These are phyloP conservation scores for Saccharomycopsis oosterbeekiorum DNA, from an alignment of 805 yeast species.

Conservation along the genomic window DNA sequence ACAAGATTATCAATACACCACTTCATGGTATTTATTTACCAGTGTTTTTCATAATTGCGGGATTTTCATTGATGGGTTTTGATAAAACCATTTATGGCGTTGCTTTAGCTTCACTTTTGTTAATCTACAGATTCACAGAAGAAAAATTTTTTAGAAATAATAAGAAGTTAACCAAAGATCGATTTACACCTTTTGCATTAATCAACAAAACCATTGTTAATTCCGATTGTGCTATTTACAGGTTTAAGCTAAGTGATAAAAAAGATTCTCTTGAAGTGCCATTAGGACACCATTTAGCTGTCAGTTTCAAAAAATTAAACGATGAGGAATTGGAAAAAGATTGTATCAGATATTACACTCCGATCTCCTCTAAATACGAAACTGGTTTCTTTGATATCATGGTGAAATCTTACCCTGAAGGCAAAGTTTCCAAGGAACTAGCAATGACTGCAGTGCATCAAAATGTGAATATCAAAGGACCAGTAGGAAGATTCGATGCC, in stretches of 20 bases:
- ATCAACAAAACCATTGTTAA: slow-evolving; percentile 66
- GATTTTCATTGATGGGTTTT: slow-evolving; percentile 45
- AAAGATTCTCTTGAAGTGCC: slow-evolving; percentile 57
- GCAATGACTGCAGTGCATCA: slow-evolving; percentile 58
- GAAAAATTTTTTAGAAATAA: slow-evolving; percentile 30
- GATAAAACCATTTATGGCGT: slow-evolving; percentile 20
- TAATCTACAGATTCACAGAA: slow-evolving; percentile 30
- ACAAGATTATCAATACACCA: slow-evolving; percentile 28
- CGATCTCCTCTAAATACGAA: slow-evolving; percentile 62
- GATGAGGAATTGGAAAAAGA: slow-evolving; percentile 24
- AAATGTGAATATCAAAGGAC: slow-evolving; percentile 64
- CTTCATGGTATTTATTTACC: slow-evolving; percentile 74
- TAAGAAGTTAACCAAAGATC: slow-evolving; percentile 37
- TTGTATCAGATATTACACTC: slow-evolving; percentile 60
- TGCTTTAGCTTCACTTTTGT: slow-evolving; percentile 26
- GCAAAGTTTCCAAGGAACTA: slow-evolving; percentile 57
- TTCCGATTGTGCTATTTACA: slow-evolving; percentile 59
- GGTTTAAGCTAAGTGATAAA: slow-evolving; percentile 55
- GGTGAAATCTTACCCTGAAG: slow-evolving; percentile 67
- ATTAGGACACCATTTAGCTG: slow-evolving; percentile 67
- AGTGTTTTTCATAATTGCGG: slow-evolving; percentile 45
- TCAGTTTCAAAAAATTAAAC: slow-evolving; percentile 26
- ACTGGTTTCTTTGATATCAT: slow-evolving; percentile 67
- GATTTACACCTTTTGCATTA: slow-evolving; percentile 59
- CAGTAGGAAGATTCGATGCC: slow-evolving; percentile 65